Base-by-base conservation (phyloP, 2,329 filamentous ascomycete genomes). In the Talaromyces sp. region DNA sequence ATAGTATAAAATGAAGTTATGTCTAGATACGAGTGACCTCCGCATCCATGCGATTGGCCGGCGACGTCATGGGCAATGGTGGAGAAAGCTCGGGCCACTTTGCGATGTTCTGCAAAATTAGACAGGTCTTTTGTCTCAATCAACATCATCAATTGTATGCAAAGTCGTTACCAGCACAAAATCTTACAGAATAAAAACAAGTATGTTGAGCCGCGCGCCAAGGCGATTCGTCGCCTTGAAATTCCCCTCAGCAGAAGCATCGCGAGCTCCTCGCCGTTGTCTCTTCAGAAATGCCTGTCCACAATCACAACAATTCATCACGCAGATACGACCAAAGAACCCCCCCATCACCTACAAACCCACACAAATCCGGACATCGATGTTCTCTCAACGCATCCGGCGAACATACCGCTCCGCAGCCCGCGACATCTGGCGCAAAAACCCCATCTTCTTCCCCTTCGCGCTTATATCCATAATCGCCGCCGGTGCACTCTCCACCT, bases 381-480 rank as follows among this genome's bases (percentile, higher is more conserved):
- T 69, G 61, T 74, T 71, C 49, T 43, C 66, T 16, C 73, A 77
- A 56, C 74, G 73, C 61, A 68, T 78, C 39, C 70, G 70, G 27
- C 71, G 73, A 66, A 72, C 71, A 62, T 75, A 76, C 68, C 74
- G 73, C 14, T 71, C 76, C 68, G 76, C 77, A 16, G 75, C 71
- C 6, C 75, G 74, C 65, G 76, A 73, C 24, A 77, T 80, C 62
- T 79, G 77, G 76, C 76, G 76, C 70, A 78, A 78, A 68, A 76
- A 80, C 67, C 80, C 80, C 4, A 70, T 82, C 62, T 68, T 79
- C 56, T 75, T 81, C 39, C 76, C 78, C 1, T 68, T 79, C 14
- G 76, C 77, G n/a, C 72, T 83, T 22, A 62, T 81, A 59, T 78
- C 74, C 24, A 72, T 76, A 5, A 69, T 77, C 31, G 76, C 74